phyloP scores from a whole-genome alignment of 1,284 basidiomycete species.

The Melanopsichium pennsylvanicum region DNA sequence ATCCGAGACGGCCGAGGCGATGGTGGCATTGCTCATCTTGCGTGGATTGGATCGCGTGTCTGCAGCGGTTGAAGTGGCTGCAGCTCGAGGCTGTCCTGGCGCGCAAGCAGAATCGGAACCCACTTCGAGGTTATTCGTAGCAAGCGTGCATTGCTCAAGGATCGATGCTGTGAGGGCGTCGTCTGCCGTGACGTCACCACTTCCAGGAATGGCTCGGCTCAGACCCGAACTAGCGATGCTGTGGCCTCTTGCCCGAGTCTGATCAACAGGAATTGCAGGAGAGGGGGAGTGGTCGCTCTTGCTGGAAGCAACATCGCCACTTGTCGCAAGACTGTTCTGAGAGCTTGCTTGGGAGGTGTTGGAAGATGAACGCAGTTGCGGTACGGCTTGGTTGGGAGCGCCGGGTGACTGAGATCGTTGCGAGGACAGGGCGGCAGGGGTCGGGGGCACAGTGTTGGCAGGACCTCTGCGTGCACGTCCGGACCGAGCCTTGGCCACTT shows the following conservation, averaged over 20 bases:
- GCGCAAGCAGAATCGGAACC: background rate
- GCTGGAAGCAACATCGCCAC: background rate
- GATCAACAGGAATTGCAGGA: slow-evolving; percentile 1
- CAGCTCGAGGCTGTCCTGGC: background rate
- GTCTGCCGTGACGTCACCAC: slow-evolving; percentile 7
- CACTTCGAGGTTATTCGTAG: background rate
- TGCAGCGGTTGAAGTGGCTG: too few relatives aligned
- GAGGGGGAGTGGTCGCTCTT: background rate
- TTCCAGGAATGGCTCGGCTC: background rate
- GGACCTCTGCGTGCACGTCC: slow-evolving; percentile 31
- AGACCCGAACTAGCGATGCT: slow-evolving; percentile 30
- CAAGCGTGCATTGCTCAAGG: background rate
- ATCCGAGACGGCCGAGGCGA: slow-evolving; percentile 30
- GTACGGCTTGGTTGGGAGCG: slow-evolving; percentile 1
- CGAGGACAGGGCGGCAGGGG: slow-evolving; percentile 7
- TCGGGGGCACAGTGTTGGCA: slow-evolving; percentile 18
- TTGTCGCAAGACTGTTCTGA: slow-evolving; percentile 2
- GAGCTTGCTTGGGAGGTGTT: slow-evolving; percentile 13
- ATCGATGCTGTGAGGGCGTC: background rate
- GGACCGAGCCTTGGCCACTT: slow-evolving; percentile 57
- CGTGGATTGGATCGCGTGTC: slow-evolving; percentile 12
- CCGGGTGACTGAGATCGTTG: slow-evolving; percentile 14
- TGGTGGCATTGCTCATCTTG: slow-evolving; percentile 54
- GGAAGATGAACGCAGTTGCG: slow-evolving; percentile 15
- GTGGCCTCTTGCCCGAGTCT: slow-evolving; percentile 13